Conservation (phyloP, 2,329 filamentous ascomycete genomes). For the Pseudogymnoascus sp. region DNA sequence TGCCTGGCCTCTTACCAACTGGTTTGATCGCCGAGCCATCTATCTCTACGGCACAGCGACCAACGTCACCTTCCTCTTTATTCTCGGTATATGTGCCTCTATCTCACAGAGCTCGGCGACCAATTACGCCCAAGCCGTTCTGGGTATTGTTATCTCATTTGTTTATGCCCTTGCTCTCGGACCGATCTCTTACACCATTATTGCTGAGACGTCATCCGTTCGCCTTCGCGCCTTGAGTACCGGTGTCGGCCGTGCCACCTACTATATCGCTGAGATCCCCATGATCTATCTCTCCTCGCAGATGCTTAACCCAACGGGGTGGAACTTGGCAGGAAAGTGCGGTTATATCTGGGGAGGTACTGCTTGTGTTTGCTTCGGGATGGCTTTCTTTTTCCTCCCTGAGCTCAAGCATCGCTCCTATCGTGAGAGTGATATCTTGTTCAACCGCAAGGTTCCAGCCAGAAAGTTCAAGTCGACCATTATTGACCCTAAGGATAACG, state of each 20-base stretch:
- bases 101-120: slow-evolving; percentile 25
- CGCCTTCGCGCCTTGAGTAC: slow-evolving; percentile 20
- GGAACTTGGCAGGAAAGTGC: slow-evolving; percentile 30
- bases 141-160: slow-evolving; percentile 44
- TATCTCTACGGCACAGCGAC: slow-evolving; percentile 30
- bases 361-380: slow-evolving; percentile 42
- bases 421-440: slow-evolving; percentile 36
- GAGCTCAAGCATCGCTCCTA: slow-evolving; percentile 45
- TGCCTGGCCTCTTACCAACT: slow-evolving; percentile 30
- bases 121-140: slow-evolving; percentile 34
- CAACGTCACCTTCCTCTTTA: slow-evolving; percentile 30
- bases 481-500: slow-evolving; percentile 48
- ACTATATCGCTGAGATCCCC: slow-evolving; percentile 23
- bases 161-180: slow-evolving; percentile 44
- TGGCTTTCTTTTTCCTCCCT: slow-evolving; percentile 39
- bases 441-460: slow-evolving; percentile 26
- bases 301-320: slow-evolving; percentile 31
- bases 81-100: slow-evolving; percentile 31
- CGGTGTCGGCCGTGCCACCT: slow-evolving; percentile 25
- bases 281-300: slow-evolving; percentile 25
- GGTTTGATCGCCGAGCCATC: slow-evolving; percentile 34
- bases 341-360: slow-evolving; percentile 46
- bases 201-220: background rate
- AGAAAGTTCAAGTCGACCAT: slow-evolving; percentile 37
- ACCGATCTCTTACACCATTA: slow-evolving; percentile 29